Evolutionary conservation across 305 asterid genomes (phyloP), one percentile per base, ranked within the genome.

Genomic region (Solanum aculeatissimum): DNA sequence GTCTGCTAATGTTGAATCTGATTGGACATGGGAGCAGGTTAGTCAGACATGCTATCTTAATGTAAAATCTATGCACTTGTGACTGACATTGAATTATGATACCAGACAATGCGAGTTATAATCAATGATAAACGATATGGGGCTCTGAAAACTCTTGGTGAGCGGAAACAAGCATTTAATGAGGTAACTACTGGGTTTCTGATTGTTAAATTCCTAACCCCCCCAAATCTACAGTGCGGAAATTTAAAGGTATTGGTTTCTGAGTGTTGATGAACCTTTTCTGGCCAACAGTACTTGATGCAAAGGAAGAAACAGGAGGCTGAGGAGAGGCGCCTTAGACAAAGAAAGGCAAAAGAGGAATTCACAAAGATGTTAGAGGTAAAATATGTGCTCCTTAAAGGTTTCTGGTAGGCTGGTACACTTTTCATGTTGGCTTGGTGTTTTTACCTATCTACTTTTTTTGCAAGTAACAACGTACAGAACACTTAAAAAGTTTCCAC

Each of bases 11-110:
- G 99, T 97, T 62, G 94, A 89, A 91, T 95, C 95, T 79, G 98
- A 97, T 91, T 97, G 95, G 98, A 87, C 85, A 82, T 97, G 99
- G 99, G 99, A 97, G 92, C 99, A 97, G 98, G 99, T 95, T 87
- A 85, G 81, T 58, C 60, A 45, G 80, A 42, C 74, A 32, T 65
- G 60, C 79, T 79, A 80, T 27, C 53, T 75, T 83, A 84, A 55
- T 86, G 86, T 85, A 9, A 16, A 74, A 75, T 53, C 85, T 60
- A 51, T 75, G 83, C 84, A 60, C 84, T 57, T 80, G 47, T 78
- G 84, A 54, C 81, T 91, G 83, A 87, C 40, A 82, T 71, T 85
- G 83, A 38, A 23, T 47, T 84, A 54, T 83, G 79, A 18, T 88
- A 66, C 86, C 89, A 97, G 99, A 97, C 99, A 69, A 95, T 97